Evolutionary conservation across 2,329 filamentous ascomycete genomes (phyloP).

Genomic region (Cadophora gregata): DNA sequence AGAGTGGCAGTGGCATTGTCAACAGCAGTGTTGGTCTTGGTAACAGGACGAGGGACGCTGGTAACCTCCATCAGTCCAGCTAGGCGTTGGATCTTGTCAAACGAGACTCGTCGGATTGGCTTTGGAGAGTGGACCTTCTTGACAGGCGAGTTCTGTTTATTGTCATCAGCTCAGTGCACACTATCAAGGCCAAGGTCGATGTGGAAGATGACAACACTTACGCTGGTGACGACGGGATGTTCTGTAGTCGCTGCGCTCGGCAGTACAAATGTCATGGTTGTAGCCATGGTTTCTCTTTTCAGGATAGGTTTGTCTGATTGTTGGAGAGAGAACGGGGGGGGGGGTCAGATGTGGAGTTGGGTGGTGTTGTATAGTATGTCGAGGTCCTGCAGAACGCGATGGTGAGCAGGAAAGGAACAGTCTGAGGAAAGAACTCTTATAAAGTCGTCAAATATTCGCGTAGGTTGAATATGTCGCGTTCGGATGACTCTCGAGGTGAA

Average conservation of each 20-base stretch:
- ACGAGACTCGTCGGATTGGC: background rate
- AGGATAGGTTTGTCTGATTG: background rate
- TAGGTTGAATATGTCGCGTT: background rate
- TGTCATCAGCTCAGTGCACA: too few relatives aligned
- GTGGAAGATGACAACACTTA: background rate
- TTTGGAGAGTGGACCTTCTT: background rate
- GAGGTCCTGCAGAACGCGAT: too few relatives aligned
- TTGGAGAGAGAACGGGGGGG: background rate
- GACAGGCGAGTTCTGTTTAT: background rate
- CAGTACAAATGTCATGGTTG: background rate
- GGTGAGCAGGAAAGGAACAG: background rate
- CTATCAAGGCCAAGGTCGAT: background rate
- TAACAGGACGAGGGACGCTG: background rate
- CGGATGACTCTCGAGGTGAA: background rate
- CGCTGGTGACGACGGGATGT: background rate
- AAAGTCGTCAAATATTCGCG: background rate
- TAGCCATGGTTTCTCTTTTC: background rate
- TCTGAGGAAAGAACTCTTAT: background rate
- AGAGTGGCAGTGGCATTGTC: background rate
- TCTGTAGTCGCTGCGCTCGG: background rate
- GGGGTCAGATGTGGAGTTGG: too few relatives aligned
- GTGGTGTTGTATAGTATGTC: background rate
- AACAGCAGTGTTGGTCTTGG: background rate
- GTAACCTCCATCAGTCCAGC: background rate
- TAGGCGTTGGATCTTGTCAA: background rate